Conservation (phyloP, 2,329 filamentous ascomycete genomes). For the Apiospora sp. region DNA sequence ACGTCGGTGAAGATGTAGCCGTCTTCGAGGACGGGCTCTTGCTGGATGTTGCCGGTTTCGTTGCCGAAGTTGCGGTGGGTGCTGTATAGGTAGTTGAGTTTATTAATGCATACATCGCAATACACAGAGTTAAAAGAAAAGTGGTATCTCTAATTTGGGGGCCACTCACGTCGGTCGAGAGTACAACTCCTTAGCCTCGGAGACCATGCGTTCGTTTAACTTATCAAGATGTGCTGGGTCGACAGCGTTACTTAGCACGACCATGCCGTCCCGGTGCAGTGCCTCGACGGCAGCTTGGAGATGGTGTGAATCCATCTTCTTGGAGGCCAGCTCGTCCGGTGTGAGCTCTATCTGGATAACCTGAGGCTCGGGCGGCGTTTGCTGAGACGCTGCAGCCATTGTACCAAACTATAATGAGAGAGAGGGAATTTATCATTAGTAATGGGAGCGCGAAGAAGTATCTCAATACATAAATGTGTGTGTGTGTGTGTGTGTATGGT, state of each 20-base stretch:
- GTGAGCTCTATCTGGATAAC: neutral
- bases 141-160: too few relatives aligned
- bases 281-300: slow-evolving; percentile 45
- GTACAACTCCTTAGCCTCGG: slow-evolving; percentile 43
- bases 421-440: rapidly evolving
- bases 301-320: slow-evolving; percentile 35
- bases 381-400: neutral
- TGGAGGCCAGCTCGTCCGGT: slow-evolving; percentile 33
- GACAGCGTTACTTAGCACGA: slow-evolving; percentile 47
- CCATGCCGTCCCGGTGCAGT: slow-evolving; percentile 47
- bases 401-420: neutral
- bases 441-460: neutral
- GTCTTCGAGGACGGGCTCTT: slow-evolving; percentile 33
- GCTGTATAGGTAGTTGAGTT: neutral
- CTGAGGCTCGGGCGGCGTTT: neutral
- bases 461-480: neutral
- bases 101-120: neutral
- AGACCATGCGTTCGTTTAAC: slow-evolving; percentile 44
- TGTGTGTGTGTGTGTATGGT: neutral
- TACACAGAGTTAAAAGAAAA: too few relatives aligned
- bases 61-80: slow-evolving; percentile 37
- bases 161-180: slow-evolving; percentile 23
- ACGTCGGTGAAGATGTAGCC: slow-evolving; percentile 34
- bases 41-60: slow-evolving; percentile 35
- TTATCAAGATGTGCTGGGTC: slow-evolving; percentile 44